Evolutionary conservation across 163 green algal genomes (phyloP), one percentile per base, ranked within the genome.

Genomic region (Chlorella variabilis): DNA sequence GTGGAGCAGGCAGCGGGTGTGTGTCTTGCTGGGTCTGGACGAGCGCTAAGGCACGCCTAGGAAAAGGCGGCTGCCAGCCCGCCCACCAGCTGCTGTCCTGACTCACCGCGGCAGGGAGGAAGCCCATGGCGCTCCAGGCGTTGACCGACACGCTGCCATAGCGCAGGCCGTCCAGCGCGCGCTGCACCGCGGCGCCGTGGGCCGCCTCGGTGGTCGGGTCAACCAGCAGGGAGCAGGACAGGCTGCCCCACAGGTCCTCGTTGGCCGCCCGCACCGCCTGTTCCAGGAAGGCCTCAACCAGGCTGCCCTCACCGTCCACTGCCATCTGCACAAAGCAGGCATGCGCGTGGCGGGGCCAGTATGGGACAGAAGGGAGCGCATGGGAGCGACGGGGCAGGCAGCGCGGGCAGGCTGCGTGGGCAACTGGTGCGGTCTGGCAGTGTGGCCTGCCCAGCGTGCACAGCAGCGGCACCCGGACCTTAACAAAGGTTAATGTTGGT

Each of bases 181-280:
- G 34, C 77, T 71, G 66, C 51, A 83, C 66, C 21, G 77, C 77
- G 18, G n/a, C 17, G 2, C 49, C 66, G 20, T 77, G 25, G 8
- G 6, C 25, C 38, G 65, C 65, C 77, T 83, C 36, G 6, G 65
- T 83, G 25, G 25, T 49, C 0, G 77, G 77, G 77, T 71, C 27
- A 39, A 77, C 77, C 34, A 83, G 63, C 25, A 83, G 48, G 1
- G 66, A 71, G 77, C 77, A 83, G 49, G 66, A 77, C 2, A 83
- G 77, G 36, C 27, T 34, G 66, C 77, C 77, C 77, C 77, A 83
- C 7, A 83, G 48, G 49, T 83, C 62, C 18, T 48, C 38, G 20
- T 83, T 83, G 36, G 77, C 77, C 0, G 77, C 38, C 51, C 8
- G 23, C 6, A 77, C 77, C 20, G 77, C 77, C 0, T 4, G 36